Conservation (phyloP, 129 eudicot species). For the Helichrysum umbraculigerum region DNA sequence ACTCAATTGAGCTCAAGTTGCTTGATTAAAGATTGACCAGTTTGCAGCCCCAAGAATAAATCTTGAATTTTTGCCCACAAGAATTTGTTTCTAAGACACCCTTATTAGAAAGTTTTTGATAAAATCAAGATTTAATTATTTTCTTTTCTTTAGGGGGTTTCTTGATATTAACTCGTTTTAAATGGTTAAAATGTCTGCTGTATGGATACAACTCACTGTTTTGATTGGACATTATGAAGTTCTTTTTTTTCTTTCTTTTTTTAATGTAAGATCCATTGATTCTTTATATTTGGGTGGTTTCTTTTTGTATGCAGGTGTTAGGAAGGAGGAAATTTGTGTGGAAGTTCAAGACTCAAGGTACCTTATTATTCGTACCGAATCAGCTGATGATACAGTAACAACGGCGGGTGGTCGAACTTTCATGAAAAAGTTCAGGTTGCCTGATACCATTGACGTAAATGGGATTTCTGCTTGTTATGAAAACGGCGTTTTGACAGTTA, state of each 20-base stretch:
- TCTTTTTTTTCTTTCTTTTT: background rate
- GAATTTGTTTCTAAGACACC: background rate
- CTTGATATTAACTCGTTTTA: background rate
- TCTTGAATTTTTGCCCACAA: background rate
- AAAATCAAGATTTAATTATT: background rate
- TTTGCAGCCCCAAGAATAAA: too few relatives aligned
- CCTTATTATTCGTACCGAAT: constrained; percentile 78
- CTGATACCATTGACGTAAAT: constrained; percentile 59
- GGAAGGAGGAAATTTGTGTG: constrained; percentile 79
- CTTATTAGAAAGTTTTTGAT: background rate
- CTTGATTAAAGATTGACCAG: too few relatives aligned
- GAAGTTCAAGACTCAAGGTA: constrained; percentile 84
- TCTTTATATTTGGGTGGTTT: background rate
- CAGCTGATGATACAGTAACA: constrained; percentile 36
- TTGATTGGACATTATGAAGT: background rate
- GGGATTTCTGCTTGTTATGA: constrained; percentile 85
- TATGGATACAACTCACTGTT: background rate
- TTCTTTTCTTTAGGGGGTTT: background rate
- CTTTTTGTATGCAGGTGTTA: constrained; percentile 47
- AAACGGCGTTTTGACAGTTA: constrained; percentile 75
- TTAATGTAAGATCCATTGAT: background rate
- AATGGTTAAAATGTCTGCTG: background rate
- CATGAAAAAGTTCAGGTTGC: constrained; percentile 71
- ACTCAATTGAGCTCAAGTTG: too few relatives aligned
- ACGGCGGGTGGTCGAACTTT: constrained; percentile 52